A percentile compares a stretch with the other conserved stretches of the same genome.
Evolutionary conservation across 73 alveolate species (phyloP).

Genomic region (Tetrahymena elliotti): DNA sequence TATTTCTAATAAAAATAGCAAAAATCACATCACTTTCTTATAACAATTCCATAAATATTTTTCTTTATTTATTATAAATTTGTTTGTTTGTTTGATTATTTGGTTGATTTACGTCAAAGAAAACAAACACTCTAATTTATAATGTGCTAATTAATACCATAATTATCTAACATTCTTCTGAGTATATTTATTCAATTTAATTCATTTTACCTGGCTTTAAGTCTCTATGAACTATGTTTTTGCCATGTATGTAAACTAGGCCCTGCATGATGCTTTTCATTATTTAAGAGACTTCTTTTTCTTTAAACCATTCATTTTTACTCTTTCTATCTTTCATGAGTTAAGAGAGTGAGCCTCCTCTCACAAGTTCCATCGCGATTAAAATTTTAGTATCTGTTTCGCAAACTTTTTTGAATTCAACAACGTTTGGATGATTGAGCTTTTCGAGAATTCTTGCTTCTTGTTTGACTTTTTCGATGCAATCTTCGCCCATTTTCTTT

Average conservation of each 20-base stretch:
- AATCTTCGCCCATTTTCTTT: conserved; percentile 35
- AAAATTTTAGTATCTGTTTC: conserved; percentile 35
- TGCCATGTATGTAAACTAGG: conserved; percentile 53
- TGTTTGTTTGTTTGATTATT: neutral
- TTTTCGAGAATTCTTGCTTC: conserved; percentile 55
- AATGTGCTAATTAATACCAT: too few relatives aligned
- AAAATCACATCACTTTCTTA: neutral
- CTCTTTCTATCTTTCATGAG: conserved; percentile 6
- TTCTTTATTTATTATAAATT: too few relatives aligned
- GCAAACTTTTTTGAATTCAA: conserved; percentile 54
- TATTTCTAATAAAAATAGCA: neutral
- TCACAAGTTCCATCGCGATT: conserved; percentile 61
- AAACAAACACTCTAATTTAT: too few relatives aligned
- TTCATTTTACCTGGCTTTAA: conserved; percentile 49
- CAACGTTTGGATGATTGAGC: conserved; percentile 62
- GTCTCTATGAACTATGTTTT: conserved; percentile 52
- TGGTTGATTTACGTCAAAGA: too few relatives aligned
- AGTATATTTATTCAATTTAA: too few relatives aligned
- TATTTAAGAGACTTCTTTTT: conserved; percentile 49
- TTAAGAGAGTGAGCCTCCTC: conserved; percentile 49
- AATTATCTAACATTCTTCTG: too few relatives aligned
- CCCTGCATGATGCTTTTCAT: conserved; percentile 53
- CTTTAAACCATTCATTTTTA: conserved; percentile 39
- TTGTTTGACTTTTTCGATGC: conserved; percentile 41
- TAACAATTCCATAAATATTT: neutral